These are phyloP conservation scores for Tetracladium maxilliforme DNA, from an alignment of 2,329 filamentous ascomycete species.

Conservation along the genomic window DNA sequence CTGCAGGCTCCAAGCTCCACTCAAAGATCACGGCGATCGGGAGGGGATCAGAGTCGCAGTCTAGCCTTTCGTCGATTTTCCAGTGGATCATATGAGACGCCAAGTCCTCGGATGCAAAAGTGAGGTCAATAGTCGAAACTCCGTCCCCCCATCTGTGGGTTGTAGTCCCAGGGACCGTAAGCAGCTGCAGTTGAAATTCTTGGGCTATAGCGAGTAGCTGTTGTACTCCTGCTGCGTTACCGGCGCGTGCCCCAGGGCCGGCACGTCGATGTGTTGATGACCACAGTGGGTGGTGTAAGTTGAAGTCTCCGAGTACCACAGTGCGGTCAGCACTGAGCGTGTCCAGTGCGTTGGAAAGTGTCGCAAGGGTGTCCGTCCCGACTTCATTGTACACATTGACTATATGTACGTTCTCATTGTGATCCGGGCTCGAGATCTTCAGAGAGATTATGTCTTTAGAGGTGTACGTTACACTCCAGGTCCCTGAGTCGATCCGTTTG, in stretches of 20 bases:
- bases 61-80: too few species aligned
- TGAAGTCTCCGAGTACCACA: conserved; percentile 8
- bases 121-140: too few species aligned
- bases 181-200: too few species aligned
- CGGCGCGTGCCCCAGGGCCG: conserved; percentile 3
- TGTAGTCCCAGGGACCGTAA: too few species aligned
- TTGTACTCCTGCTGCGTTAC: too few species aligned
- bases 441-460: conserved; percentile 7
- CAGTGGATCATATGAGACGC: too few species aligned
- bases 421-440: conserved; percentile 2
- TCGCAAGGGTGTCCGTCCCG: conserved; percentile 4
- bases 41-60: conserved; percentile 12
- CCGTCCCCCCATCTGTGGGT: too few species aligned
- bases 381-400: conserved; percentile 8
- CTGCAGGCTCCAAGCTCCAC: conserved; percentile 8
- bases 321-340: too few species aligned
- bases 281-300: conserved; percentile 9
- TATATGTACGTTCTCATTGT: conserved; percentile 3
- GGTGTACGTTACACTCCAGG: conserved; percentile 5
- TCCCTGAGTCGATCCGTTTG: conserved; percentile 7
- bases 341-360: conserved; percentile 1
- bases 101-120: too few species aligned
- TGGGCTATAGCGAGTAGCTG: conserved; percentile 7
- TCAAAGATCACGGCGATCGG: conserved; percentile 8
- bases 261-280: conserved; percentile 3